phyloP scores from a whole-genome alignment of 768 basidiomycete genomes.

The Collybiopsis confluens region DNA sequence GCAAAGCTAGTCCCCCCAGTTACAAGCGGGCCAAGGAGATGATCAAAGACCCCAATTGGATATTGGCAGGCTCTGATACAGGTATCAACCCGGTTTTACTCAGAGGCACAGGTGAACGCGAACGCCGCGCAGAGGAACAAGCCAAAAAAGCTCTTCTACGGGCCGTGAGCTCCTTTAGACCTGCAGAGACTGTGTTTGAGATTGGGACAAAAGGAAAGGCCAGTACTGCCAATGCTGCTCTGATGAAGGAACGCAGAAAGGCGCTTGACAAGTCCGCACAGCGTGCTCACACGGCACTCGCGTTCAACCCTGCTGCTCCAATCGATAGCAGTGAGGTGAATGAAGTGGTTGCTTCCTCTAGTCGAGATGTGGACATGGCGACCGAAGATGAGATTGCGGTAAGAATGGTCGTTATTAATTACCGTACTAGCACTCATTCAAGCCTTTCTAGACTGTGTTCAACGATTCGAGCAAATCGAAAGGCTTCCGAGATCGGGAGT shows the following conservation, averaged over 20 bases:
- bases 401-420: constrained; percentile 17
- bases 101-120: constrained; percentile 29
- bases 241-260: constrained; percentile 89
- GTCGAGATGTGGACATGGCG: constrained; percentile 58
- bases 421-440: constrained; percentile 6
- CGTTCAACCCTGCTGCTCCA: constrained; percentile 22
- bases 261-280: constrained; percentile 64
- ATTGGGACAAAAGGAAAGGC: constrained; percentile 62
- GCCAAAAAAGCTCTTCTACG: constrained; percentile 64
- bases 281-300: constrained; percentile 37
- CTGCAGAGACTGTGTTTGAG: constrained; percentile 89
- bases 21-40: constrained; percentile 90
- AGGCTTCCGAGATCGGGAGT: constrained; percentile 73
- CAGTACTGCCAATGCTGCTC: constrained; percentile 50
- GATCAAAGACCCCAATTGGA: constrained; percentile 68
- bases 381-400: constrained; percentile 78
- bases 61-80: constrained; percentile 59
- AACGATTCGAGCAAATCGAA: constrained; percentile 47
- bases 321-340: constrained; percentile 30
- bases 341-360: constrained; percentile 24
- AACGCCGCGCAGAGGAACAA: constrained; percentile 41
- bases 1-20: constrained; percentile 81
- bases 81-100: constrained; percentile 70
- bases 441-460: constrained; percentile 59
- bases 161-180: constrained; percentile 78